Conservation (phyloP, 1,284 basidiomycete species). For the Pulveroboletus sp. region DNA sequence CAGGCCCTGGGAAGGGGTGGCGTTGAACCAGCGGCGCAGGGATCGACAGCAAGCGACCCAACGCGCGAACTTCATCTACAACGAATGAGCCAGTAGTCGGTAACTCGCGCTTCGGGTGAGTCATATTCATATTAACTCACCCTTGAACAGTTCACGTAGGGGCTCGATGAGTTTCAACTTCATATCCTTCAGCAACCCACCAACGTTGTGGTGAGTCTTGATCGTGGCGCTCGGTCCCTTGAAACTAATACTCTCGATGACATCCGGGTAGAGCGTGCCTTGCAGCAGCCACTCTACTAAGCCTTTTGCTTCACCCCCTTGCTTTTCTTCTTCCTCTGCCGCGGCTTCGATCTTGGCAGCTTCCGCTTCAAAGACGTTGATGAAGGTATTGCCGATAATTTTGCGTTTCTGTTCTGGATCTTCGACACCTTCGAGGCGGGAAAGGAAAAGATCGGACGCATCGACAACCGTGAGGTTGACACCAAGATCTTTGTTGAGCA, state of each 20-base stretch:
- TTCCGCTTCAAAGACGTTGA: slow-evolving; percentile 95
- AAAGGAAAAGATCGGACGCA: slow-evolving; percentile 92
- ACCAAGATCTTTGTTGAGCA: slow-evolving; percentile 92
- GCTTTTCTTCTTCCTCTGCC: slow-evolving; percentile 75
- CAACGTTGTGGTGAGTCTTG: slow-evolving; percentile 99
- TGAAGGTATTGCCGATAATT: slow-evolving; percentile 99
- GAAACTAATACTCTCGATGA: slow-evolving; percentile 99
- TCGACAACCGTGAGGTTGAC: slow-evolving; percentile 97
- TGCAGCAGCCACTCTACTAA: slow-evolving; percentile 94
- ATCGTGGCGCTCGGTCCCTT: slow-evolving; percentile 99
- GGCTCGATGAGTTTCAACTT: slow-evolving; percentile 99
- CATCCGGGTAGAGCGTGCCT: slow-evolving; percentile 99
- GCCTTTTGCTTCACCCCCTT: slow-evolving; percentile 74
- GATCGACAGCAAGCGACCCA: slow-evolving; percentile 90
- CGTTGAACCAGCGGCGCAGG: slow-evolving; percentile 92
- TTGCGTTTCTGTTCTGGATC: slow-evolving; percentile 98
- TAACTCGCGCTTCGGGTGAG: neutral
- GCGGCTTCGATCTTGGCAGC: slow-evolving; percentile 87
- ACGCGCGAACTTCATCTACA: slow-evolving; percentile 91
- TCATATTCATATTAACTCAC: slow-evolving; percentile 45
- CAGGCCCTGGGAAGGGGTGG: slow-evolving; percentile 99
- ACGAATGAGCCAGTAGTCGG: neutral
- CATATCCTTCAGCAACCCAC: slow-evolving; percentile 96
- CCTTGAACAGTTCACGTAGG: slow-evolving; percentile 97
- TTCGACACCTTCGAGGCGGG: slow-evolving; percentile 86